Percentiles rank a stretch among this genome's conserved stretches.
phyloP scores from a whole-genome alignment of 192 early-diverging fungal species.

The Coemansia sp. region DNA sequence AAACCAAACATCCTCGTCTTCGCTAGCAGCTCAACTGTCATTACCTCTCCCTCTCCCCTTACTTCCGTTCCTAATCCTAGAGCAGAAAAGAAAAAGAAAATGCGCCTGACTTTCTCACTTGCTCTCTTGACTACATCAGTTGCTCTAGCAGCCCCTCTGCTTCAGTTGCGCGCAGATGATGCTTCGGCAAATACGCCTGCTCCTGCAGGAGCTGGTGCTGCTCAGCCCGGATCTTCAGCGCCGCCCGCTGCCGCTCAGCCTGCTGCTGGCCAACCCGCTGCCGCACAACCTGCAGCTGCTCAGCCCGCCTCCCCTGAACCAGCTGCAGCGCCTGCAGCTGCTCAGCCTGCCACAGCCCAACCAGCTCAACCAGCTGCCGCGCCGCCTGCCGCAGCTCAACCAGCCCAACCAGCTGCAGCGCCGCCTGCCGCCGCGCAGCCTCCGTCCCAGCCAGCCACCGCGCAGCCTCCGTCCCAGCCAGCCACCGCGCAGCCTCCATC shows the following conservation, averaged over 20 bases:
- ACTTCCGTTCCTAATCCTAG: not conserved
- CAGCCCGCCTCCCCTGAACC: not conserved
- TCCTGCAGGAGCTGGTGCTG: not conserved
- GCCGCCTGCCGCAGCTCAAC: not conserved
- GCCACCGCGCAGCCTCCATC: not conserved
- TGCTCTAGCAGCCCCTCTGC: slow-evolving; percentile 9
- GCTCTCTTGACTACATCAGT: slow-evolving; percentile 5
- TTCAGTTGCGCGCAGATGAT: not conserved
- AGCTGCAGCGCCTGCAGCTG: not conserved
- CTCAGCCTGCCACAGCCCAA: not conserved
- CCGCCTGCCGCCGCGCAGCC: not conserved
- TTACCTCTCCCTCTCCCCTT: not conserved
- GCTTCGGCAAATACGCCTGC: not conserved
- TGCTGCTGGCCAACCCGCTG: not conserved
- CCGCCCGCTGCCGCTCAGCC: not conserved
- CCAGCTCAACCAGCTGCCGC: not conserved
- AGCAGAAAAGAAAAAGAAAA: not conserved
- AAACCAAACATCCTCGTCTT: not conserved
- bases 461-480: not conserved
- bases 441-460: not conserved
- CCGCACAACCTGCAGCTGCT: not conserved
- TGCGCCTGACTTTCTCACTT: slow-evolving; percentile 11
- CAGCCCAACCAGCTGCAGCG: not conserved
- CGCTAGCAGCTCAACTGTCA: not conserved
- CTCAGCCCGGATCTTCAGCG: not conserved